These are phyloP conservation scores for Schizochytrium sp. DNA, from an alignment of 108 stramenopile species.

Conservation along the genomic window DNA sequence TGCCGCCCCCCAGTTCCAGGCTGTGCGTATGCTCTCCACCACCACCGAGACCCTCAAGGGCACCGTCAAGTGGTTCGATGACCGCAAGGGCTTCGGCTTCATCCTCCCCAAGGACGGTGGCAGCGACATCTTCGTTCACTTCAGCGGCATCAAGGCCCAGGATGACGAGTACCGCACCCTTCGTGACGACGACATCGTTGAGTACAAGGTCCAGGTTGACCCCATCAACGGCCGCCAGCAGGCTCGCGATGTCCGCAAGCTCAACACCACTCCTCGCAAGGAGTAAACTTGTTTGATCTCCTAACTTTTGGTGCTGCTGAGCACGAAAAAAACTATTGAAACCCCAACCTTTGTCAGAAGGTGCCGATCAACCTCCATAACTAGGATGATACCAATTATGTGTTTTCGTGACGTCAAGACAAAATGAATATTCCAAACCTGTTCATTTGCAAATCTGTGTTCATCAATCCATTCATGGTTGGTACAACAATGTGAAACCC, in stretches of 20 bases:
- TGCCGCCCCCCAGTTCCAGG: neutral
- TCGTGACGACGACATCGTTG: neutral
- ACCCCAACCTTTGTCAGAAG: too few relatives aligned
- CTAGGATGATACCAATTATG: too few relatives aligned
- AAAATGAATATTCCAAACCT: too few relatives aligned
- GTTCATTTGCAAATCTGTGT: too few relatives aligned
- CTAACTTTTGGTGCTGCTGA: too few relatives aligned
- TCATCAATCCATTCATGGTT: too few relatives aligned
- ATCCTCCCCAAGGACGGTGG: conserved; percentile 55
- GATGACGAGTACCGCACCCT: conserved; percentile 55
- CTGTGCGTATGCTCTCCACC: conserved; percentile 10
- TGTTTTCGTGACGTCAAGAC: too few relatives aligned
- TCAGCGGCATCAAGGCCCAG: conserved; percentile 37
- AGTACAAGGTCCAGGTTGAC: conserved; percentile 4
- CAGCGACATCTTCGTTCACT: conserved; percentile 65
- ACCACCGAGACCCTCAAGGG: neutral
- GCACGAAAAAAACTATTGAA: too few relatives aligned
- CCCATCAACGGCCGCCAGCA: neutral
- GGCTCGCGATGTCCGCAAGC: conserved; percentile 7
- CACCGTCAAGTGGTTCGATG: conserved; percentile 68
- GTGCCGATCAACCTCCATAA: too few relatives aligned
- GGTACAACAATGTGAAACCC: too few relatives aligned
- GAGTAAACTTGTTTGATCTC: too few relatives aligned
- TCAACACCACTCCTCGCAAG: neutral
- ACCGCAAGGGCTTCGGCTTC: conserved; percentile 67